Evolutionary conservation across 106 monocot genomes (phyloP).

Genomic region (Acorus gramineus): DNA sequence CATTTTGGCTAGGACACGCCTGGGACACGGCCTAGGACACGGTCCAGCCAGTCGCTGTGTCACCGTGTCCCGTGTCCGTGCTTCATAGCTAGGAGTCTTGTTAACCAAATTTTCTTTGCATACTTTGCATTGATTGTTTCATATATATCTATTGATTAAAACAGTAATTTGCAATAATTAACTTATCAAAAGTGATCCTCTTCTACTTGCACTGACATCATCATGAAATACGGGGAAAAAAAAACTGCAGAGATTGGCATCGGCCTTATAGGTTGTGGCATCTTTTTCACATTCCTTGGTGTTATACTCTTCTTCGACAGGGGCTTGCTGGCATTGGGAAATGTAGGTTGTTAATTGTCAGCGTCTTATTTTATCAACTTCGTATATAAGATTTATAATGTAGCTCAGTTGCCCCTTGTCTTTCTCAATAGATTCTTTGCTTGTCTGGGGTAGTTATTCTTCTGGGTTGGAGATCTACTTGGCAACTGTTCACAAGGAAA

Average conservation of each 20-base stretch:
- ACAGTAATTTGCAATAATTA: too few species aligned
- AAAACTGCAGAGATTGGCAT: slow-evolving; percentile 67
- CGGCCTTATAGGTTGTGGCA: slow-evolving; percentile 58
- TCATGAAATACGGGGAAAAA: background rate
- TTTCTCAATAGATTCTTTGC: slow-evolving; percentile 55
- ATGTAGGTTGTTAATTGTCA: slow-evolving; percentile 42
- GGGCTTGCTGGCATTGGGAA: slow-evolving; percentile 80
- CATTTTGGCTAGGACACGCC: too few species aligned
- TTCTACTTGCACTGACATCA: too few species aligned
- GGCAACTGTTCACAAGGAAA: slow-evolving; percentile 55
- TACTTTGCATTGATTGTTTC: too few species aligned
- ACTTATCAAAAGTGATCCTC: too few species aligned
- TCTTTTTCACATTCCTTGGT: slow-evolving; percentile 66
- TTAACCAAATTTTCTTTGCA: too few species aligned
- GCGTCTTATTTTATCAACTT: background rate
- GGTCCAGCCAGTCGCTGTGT: too few species aligned
- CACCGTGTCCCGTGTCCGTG: too few species aligned
- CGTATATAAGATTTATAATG: background rate
- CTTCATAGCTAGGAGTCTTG: too few species aligned
- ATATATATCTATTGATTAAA: too few species aligned
- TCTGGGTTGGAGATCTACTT: slow-evolving; percentile 69
- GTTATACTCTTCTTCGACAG: slow-evolving; percentile 80
- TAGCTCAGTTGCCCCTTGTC: background rate
- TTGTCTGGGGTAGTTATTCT: slow-evolving; percentile 59
- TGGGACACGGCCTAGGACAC: too few species aligned